Percentiles rank a stretch among this genome's conserved stretches.
Conservation (phyloP, 257 asterid species). For the Gardenia jasminoides region DNA sequence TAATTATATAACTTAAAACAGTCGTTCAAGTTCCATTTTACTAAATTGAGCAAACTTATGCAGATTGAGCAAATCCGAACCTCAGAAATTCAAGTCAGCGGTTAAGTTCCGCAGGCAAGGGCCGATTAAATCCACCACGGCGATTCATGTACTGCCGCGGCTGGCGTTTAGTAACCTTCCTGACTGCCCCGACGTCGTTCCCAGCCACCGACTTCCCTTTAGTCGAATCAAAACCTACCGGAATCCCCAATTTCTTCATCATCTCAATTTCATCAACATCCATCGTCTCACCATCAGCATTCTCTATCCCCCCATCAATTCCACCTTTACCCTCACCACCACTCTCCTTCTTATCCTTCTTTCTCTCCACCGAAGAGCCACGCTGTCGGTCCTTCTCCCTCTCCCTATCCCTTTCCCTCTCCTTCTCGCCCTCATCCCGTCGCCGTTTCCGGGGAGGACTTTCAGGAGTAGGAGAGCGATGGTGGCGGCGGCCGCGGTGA, state of each 20-base stretch:
- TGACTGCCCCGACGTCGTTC: constrained; percentile 84
- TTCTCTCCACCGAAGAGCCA: constrained; percentile 35
- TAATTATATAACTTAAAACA: not conserved
- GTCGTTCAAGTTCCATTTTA: not conserved
- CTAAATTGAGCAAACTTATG: not conserved
- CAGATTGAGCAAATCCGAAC: constrained; percentile 31
- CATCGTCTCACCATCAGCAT: constrained; percentile 34
- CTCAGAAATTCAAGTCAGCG: constrained; percentile 48
- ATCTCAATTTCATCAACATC: constrained; percentile 90
- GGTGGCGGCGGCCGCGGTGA: constrained; percentile 54
- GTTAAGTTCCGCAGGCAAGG: constrained; percentile 82
- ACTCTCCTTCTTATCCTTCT: constrained; percentile 51
- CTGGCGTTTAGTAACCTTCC: constrained; percentile 95
- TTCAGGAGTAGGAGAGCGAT: constrained; percentile 48
- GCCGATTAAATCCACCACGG: constrained; percentile 99
- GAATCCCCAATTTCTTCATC: constrained; percentile 95
- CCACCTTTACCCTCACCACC: constrained; percentile 12
- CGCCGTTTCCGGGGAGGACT: constrained; percentile 79
- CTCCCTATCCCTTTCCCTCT: constrained; percentile 15
- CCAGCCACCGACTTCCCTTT: constrained; percentile 90
- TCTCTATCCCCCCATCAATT: constrained; percentile 28
- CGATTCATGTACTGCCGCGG: constrained; percentile 99
- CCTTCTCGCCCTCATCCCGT: constrained; percentile 51
- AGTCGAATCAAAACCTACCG: constrained; percentile 86
- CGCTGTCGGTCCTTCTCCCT: constrained; percentile 34